Evolutionary conservation across 1,139 yeast species (phyloP).

Genomic region (Candida gigantensis): DNA sequence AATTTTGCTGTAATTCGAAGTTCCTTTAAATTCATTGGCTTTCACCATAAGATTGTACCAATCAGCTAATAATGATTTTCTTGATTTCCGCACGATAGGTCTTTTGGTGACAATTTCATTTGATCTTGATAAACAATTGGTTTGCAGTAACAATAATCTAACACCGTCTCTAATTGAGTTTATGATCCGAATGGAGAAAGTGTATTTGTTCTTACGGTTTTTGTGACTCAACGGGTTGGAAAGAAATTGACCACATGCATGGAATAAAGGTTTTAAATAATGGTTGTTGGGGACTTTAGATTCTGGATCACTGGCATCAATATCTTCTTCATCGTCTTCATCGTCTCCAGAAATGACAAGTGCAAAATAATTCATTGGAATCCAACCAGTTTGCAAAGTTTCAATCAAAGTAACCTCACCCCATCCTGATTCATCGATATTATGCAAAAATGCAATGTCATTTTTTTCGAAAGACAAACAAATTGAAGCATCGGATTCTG

Average conservation of each 20-base stretch:
- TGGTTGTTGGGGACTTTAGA: constrained; percentile 35
- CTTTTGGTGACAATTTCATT: constrained; percentile 72
- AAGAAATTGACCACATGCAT: constrained; percentile 75
- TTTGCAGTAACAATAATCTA: constrained; percentile 67
- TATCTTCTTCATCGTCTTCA: constrained; percentile 20
- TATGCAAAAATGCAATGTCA: constrained; percentile 84
- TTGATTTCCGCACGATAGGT: constrained; percentile 67
- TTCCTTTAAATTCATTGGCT: constrained; percentile 80
- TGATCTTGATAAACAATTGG: constrained; percentile 84
- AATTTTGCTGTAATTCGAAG: constrained; percentile 64
- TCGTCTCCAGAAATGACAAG: constrained; percentile 44
- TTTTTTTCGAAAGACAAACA: constrained; percentile 81
- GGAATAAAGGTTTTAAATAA: constrained; percentile 63
- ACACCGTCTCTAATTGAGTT: constrained; percentile 79
- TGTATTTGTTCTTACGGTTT: constrained; percentile 40
- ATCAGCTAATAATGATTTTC: constrained; percentile 83
- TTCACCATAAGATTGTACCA: constrained; percentile 87
- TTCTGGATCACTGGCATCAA: constrained; percentile 21
- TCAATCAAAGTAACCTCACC: constrained; percentile 86
- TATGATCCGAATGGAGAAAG: constrained; percentile 46
- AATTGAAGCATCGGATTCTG: constrained; percentile 68
- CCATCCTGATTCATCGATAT: constrained; percentile 94
- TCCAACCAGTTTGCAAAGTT: constrained; percentile 87
- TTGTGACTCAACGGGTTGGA: constrained; percentile 63
- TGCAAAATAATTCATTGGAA: constrained; percentile 87